Percentiles rank a stretch among this genome's conserved stretches.
Evolutionary conservation across 352 stramenopile genomes (phyloP).

Genomic region (Globisporangium irregulare): DNA sequence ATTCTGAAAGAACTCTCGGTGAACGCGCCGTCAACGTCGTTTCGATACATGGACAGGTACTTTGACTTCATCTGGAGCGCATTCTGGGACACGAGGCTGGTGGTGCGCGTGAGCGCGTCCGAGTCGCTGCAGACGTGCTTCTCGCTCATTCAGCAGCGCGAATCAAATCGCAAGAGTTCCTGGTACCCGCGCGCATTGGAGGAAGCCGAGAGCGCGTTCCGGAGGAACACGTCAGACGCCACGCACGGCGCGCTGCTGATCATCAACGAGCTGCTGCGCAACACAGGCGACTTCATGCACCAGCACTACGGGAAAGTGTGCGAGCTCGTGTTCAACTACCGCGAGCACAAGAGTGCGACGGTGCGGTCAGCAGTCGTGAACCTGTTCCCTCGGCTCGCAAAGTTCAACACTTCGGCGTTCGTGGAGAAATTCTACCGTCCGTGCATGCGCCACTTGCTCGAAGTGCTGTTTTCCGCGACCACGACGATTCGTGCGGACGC

Average conservation of each 20-base stretch:
- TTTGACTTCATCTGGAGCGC: slow-evolving; percentile 90
- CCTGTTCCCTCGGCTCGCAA: slow-evolving; percentile 79
- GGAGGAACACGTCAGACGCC: slow-evolving; percentile 71
- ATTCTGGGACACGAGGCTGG: slow-evolving; percentile 81
- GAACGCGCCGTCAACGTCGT: slow-evolving; percentile 83
- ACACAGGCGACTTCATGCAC: slow-evolving; percentile 89
- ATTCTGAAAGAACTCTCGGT: slow-evolving; percentile 85
- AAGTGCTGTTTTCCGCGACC: slow-evolving; percentile 77
- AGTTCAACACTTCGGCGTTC: slow-evolving; percentile 88
- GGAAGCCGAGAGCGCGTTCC: slow-evolving; percentile 69
- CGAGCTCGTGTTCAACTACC: slow-evolving; percentile 68
- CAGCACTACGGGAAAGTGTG: slow-evolving; percentile 74
- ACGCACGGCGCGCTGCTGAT: slow-evolving; percentile 83
- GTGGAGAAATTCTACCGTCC: slow-evolving; percentile 79
- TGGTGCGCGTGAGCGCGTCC: slow-evolving; percentile 75
- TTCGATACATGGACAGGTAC: slow-evolving; percentile 88
- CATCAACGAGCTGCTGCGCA: slow-evolving; percentile 83
- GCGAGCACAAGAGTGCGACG: slow-evolving; percentile 75
- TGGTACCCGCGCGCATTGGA: slow-evolving; percentile 82
- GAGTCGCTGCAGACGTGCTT: slow-evolving; percentile 85
- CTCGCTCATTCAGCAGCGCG: slow-evolving; percentile 84
- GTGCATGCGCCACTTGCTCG: slow-evolving; percentile 83
- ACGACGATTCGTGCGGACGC: slow-evolving; percentile 76
- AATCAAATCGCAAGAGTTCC: slow-evolving; percentile 79
- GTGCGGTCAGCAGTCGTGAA: slow-evolving; percentile 85